phyloP scores from a whole-genome alignment of 306 rosid species.

The Amphicarpaea edgeworthii region DNA sequence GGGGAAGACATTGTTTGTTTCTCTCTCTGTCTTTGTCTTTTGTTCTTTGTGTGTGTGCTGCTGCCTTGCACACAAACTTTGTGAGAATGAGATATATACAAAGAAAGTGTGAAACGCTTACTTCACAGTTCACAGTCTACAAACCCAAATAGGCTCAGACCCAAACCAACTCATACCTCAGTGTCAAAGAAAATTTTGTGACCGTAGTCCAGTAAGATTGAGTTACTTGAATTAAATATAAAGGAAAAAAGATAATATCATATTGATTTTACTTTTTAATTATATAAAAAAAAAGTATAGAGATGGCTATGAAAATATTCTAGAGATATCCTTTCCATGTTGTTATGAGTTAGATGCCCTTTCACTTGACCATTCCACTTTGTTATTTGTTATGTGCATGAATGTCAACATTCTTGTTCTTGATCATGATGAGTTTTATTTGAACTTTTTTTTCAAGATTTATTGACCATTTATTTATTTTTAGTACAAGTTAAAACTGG shows the following conservation, averaged over 20 bases:
- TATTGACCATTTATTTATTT: not conserved
- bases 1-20: constrained; percentile 82
- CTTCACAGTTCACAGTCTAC: constrained; percentile 23
- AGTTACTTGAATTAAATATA: not conserved
- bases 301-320: not conserved
- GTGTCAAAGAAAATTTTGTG: not conserved
- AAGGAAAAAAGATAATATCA: not conserved
- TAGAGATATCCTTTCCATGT: not conserved
- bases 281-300: not conserved
- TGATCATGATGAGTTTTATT: not conserved
- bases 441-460: too few species aligned
- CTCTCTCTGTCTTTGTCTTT: not conserved
- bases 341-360: not conserved
- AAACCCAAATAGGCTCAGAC: constrained; percentile 2
- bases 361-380: constrained; percentile 1
- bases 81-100: not conserved
- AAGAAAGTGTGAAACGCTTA: constrained; percentile 20
- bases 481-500: not conserved
- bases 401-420: constrained; percentile 1
- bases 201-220: not conserved
- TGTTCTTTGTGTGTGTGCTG: not conserved
- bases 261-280: not conserved
- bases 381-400: not conserved
- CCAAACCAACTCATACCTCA: not conserved
- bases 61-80: not conserved